These are phyloP conservation scores for Pseudocercospora crystallina DNA, from an alignment of 2,329 filamentous ascomycete genomes.

Conservation along the genomic window DNA sequence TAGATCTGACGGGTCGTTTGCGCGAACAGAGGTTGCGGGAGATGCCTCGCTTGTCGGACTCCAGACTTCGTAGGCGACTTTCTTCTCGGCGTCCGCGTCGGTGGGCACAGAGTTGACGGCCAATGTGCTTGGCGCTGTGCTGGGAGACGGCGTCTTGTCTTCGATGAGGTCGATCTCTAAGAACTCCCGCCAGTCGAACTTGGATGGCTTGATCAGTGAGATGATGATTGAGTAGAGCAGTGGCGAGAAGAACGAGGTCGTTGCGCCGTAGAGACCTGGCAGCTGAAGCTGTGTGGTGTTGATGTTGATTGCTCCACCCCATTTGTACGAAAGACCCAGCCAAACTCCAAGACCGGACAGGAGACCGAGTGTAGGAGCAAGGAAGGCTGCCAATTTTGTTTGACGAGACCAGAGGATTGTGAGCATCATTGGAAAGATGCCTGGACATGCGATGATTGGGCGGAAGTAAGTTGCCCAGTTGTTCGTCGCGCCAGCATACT, in stretches of 20 bases:
- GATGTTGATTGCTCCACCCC: constrained; percentile 44
- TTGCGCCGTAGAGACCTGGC: constrained; percentile 47
- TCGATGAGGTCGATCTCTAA: constrained; percentile 49
- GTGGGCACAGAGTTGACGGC: neutral
- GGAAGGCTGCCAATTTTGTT: constrained; percentile 46
- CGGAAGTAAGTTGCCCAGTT: constrained; percentile 48
- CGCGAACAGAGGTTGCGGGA: too few relatives aligned
- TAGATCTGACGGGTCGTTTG: neutral
- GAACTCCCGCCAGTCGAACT: constrained; percentile 49
- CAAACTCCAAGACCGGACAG: constrained; percentile 44
- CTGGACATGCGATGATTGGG: constrained; percentile 44
- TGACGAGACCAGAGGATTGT: constrained; percentile 49
- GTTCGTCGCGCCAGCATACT: constrained; percentile 52
- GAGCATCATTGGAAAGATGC: constrained; percentile 48
- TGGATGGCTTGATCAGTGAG: constrained; percentile 33
- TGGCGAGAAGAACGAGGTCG: constrained; percentile 49
- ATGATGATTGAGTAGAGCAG: constrained; percentile 48
- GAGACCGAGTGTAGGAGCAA: constrained; percentile 48
- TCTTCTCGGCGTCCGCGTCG: constrained; percentile 6
- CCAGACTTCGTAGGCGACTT: neutral
- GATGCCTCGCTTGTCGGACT: neutral
- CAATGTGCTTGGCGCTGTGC: constrained; percentile 1
- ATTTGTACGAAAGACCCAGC: constrained; percentile 41
- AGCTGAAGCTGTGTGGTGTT: constrained; percentile 42
- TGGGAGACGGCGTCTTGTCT: constrained; percentile 30